Evolutionary conservation across 169 alveolate species (phyloP).

Genomic region (Perkinsus chesapeaki): DNA sequence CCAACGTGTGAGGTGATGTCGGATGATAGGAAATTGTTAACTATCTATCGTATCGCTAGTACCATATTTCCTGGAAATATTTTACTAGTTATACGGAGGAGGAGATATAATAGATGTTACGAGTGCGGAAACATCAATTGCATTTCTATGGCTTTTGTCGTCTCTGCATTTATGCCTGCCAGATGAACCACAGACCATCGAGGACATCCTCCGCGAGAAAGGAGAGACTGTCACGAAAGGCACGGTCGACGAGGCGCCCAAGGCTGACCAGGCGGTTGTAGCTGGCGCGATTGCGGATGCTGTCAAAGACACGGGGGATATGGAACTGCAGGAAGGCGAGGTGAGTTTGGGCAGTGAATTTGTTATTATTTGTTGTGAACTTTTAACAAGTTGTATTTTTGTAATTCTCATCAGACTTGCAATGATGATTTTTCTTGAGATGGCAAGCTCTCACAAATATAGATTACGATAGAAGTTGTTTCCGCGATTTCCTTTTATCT

Average conservation of each 20-base stretch:
- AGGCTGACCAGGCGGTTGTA: background rate
- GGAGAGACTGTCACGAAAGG: background rate
- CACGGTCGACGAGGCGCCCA: background rate
- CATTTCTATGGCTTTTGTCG: conserved; percentile 60
- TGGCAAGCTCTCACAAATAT: too few relatives aligned
- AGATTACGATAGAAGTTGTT: too few relatives aligned
- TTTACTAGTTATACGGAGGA: too few relatives aligned
- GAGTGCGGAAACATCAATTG: conserved; percentile 54
- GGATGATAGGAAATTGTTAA: too few relatives aligned
- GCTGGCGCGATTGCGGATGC: background rate
- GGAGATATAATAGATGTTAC: conserved; percentile 56
- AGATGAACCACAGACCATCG: background rate
- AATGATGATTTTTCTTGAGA: too few relatives aligned
- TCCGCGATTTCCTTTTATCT: too few relatives aligned
- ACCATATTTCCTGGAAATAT: too few relatives aligned
- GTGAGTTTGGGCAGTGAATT: background rate
- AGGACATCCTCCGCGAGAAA: background rate
- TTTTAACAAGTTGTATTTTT: too few relatives aligned
- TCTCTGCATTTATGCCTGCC: conserved; percentile 32
- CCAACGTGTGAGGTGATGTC: too few relatives aligned
- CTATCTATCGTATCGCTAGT: too few relatives aligned
- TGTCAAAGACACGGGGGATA: background rate
- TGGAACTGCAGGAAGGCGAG: background rate
- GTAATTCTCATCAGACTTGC: too few relatives aligned
- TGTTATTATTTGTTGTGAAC: too few relatives aligned